Conservation (phyloP, 352 stramenopile species). For the Globisporangium spiculum region DNA sequence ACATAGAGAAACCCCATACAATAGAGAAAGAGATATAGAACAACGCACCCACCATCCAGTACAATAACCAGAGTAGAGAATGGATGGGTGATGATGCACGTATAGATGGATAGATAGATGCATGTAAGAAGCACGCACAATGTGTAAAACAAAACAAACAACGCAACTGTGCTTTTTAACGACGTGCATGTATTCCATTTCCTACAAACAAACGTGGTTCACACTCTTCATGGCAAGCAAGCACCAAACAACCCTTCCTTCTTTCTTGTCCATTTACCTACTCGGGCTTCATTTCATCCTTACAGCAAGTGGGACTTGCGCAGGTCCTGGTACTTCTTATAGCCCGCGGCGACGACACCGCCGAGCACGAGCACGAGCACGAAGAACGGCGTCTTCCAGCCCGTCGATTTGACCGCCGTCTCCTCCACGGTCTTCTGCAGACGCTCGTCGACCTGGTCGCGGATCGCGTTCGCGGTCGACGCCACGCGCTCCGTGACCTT, state of each 20-base stretch:
- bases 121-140: neutral
- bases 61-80: neutral
- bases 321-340: constrained; percentile 89
- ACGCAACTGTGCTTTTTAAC: neutral
- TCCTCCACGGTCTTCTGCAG: constrained; percentile 70
- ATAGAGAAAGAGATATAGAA: constrained; percentile 1
- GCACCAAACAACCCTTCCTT: neutral
- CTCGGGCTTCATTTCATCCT: constrained; percentile 2
- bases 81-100: neutral
- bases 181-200: neutral
- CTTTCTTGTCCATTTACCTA: neutral
- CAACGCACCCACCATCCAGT: neutral
- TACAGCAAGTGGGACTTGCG: constrained; percentile 88
- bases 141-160: constrained; percentile 4
- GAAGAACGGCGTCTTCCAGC: constrained; percentile 85
- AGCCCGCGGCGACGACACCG: constrained; percentile 49
- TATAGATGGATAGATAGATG: constrained; percentile 10
- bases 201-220: neutral
- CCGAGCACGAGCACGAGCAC: constrained; percentile 69
- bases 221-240: neutral
- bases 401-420: constrained; percentile 63
- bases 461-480: constrained; percentile 55
- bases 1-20: constrained; percentile 1
- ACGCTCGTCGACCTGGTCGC: constrained; percentile 64
- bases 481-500: constrained; percentile 55